These are phyloP conservation scores for Aspergillus nidulans DNA, from an alignment of 495 filamentous ascomycete species.

Conservation along the genomic window DNA sequence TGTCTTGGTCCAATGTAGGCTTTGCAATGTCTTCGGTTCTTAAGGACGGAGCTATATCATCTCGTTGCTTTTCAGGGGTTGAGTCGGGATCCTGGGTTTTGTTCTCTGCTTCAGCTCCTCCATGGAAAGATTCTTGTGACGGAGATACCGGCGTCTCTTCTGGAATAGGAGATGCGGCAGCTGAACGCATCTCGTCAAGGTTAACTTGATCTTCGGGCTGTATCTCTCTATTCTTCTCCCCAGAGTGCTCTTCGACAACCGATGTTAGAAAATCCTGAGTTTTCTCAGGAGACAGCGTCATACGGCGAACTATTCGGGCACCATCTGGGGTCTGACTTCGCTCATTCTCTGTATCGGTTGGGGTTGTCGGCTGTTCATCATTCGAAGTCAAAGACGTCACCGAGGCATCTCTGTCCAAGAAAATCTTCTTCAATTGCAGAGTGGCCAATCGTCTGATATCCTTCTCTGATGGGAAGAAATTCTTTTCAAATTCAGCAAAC, in stretches of 20 bases:
- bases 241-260: constrained; percentile 62
- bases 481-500: constrained; percentile 85
- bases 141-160: constrained; percentile 18
- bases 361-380: constrained; percentile 46
- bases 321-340: constrained; percentile 34
- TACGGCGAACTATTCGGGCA: constrained; percentile 37
- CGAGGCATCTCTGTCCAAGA: constrained; percentile 78
- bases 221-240: constrained; percentile 29
- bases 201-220: constrained; percentile 7
- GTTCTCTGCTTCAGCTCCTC: constrained; percentile 32
- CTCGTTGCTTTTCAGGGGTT: constrained; percentile 49
- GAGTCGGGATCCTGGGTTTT: constrained; percentile 69
- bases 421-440: constrained; percentile 90
- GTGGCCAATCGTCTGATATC: constrained; percentile 91
- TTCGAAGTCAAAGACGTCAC: constrained; percentile 63
- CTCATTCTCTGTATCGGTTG: constrained; percentile 44
- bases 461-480: constrained; percentile 95
- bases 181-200: constrained; percentile 18
- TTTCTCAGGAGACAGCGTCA: constrained; percentile 61
- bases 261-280: constrained; percentile 65
- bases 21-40: constrained; percentile 8
- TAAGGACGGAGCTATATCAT: constrained; percentile 16
- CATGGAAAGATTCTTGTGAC: constrained; percentile 15
- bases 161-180: constrained; percentile 13
- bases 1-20: constrained; percentile 12